These are phyloP conservation scores for Lipomyces japonicus DNA, from an alignment of 805 yeast genomes.

Conservation along the genomic window DNA sequence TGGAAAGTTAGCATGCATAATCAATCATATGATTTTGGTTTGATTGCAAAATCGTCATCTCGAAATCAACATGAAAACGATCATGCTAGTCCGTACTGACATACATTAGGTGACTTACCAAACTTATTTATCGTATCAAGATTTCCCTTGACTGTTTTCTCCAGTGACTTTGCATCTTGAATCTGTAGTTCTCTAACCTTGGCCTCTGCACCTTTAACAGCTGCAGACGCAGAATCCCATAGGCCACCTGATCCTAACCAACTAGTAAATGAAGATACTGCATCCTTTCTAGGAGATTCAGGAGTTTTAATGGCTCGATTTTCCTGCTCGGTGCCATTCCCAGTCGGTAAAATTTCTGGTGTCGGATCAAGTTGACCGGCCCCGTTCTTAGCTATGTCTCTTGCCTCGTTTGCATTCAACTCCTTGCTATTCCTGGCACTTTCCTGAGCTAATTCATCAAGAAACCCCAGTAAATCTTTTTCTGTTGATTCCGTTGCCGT, in stretches of 20 bases:
- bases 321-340: background rate
- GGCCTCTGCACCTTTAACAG: slow-evolving; percentile 44
- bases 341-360: background rate
- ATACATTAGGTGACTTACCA: slow-evolving; percentile 2
- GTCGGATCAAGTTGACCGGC: background rate
- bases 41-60: slow-evolving; percentile 21
- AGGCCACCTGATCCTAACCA: slow-evolving; percentile 37
- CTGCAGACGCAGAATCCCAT: slow-evolving; percentile 42
- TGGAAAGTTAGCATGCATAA: background rate
- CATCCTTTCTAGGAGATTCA: background rate
- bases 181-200: slow-evolving; percentile 40
- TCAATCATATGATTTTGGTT: slow-evolving; percentile 7
- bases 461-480: slow-evolving; percentile 43
- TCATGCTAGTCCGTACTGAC: slow-evolving; percentile 14
- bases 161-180: slow-evolving; percentile 31
- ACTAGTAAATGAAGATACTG: slow-evolving; percentile 20
- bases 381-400: background rate
- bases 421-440: slow-evolving; percentile 10
- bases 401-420: background rate
- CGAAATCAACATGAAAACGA: slow-evolving; percentile 24
- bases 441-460: slow-evolving; percentile 40
- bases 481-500: slow-evolving; percentile 28
- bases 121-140: slow-evolving; percentile 18
- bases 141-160: slow-evolving; percentile 31
- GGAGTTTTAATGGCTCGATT: background rate